Conservation (phyloP, 2,329 filamentous ascomycete genomes). For the Colletotrichum eleusines region DNA sequence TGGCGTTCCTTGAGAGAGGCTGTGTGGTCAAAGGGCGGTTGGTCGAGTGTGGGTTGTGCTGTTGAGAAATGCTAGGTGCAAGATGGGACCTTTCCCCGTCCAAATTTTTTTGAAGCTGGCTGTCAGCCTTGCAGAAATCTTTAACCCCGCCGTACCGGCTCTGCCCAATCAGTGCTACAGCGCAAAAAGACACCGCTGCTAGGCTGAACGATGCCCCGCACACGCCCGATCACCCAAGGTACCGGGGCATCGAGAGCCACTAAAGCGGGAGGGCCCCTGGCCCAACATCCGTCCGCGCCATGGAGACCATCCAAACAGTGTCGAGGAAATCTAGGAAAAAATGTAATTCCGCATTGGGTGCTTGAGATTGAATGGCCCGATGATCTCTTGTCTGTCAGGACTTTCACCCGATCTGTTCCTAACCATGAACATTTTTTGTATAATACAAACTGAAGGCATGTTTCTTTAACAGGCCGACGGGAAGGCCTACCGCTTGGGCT, state of each 20-base stretch:
- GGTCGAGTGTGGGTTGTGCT: background rate
- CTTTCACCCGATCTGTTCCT: constrained; percentile 10
- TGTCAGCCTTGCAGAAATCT: constrained; percentile 42
- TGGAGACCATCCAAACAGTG: background rate
- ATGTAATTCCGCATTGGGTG: background rate
- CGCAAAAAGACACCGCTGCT: constrained; percentile 26
- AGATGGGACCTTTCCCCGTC: constrained; percentile 5
- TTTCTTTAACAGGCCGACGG: background rate
- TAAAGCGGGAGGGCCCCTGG: constrained; percentile 1
- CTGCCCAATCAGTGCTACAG: constrained; percentile 33
- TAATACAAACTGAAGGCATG: constrained; percentile 23
- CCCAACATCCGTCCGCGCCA: no score
- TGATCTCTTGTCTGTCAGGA: background rate
- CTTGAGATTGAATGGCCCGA: background rate
- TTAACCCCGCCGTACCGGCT: constrained; percentile 26
- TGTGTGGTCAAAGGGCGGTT: background rate
- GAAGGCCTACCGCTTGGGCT: background rate
- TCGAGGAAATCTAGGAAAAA: background rate
- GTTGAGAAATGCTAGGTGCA: constrained; percentile 12
- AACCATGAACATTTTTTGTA: constrained; percentile 13
- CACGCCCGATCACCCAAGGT: background rate
- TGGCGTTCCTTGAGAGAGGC: background rate
- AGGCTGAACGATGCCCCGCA: constrained; percentile 38
- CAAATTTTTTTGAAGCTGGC: constrained; percentile 40
- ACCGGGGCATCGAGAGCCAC: constrained; percentile 10